Base-by-base conservation (phyloP, 2,329 filamentous ascomycete genomes). In the Mariannaea elegans region DNA sequence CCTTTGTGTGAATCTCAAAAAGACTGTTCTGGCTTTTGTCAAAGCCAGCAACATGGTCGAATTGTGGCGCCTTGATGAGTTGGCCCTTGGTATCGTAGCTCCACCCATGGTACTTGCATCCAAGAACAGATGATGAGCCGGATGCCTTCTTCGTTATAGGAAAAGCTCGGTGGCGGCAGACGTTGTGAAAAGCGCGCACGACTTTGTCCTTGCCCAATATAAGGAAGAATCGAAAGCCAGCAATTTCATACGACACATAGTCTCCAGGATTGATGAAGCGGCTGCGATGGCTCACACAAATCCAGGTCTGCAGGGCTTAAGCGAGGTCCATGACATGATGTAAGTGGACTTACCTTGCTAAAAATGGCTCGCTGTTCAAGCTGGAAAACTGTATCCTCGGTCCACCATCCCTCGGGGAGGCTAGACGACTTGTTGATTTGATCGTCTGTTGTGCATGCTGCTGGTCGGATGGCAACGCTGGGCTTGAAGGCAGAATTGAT, bases 41-140 rank as follows among this genome's bases (percentile, higher is more conserved):
- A 46, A 80, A 80, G 16, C 70, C 72, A 7, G 67, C 47, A 2
- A 80, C 67, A 0, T 74, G 69, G 38, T 80, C 75, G 56, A 79
- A 80, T 1, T 76, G 72, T 0, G 78, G 78, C 0, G 78, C 78
- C 27, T 81, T 82, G 24, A 77, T 75, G 1, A 81, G 71, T 8
- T 75, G 74, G 3, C 79, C 80, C 32, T 75, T 76, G 34, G 76
- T 71, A 3, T 76, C 73, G 53, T 81, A 81, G 6, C 77, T 79
- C 80, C 79, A 81, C 7, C 79, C 79, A 51, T 81, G 79, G 45
- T 81, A 81, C 51, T 75, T 76, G 67, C 79, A 81, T 12, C 72
- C 73, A n/a, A 80, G 72, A 6, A 79, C 72, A 24, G 72, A 73
- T 2, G 75, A 72, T 21, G 73, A 76, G 2, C 78, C 77, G 2